Evolutionary conservation across 2,329 filamentous ascomycete species (phyloP).

Genomic region (Phaeosphaeriaceae sp.): DNA sequence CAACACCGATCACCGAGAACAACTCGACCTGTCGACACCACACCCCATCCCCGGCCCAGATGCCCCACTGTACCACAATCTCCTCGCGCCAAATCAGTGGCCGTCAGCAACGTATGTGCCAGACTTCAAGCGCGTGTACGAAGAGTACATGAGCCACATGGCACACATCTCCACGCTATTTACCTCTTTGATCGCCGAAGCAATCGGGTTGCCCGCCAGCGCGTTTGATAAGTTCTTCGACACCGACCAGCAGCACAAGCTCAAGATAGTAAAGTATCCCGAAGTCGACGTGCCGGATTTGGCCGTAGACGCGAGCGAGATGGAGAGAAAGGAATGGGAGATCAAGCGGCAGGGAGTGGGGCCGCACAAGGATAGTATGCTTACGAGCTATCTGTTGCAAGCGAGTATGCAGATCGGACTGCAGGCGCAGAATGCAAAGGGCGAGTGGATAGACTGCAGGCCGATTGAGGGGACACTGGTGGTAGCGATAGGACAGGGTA

Average conservation of each 20-base stretch:
- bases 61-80: constrained; percentile 74
- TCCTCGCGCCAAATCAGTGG: constrained; percentile 82
- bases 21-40: constrained; percentile 84
- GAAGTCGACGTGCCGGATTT: constrained; percentile 57
- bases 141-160: constrained; percentile 80
- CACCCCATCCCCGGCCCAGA: constrained; percentile 68
- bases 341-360: constrained; percentile 68
- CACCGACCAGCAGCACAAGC: constrained; percentile 74
- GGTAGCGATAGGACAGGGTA: constrained; percentile 84
- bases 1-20: constrained; percentile 79
- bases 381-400: constrained; percentile 81
- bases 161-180: constrained; percentile 73
- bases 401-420: constrained; percentile 76
- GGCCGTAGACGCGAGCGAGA: constrained; percentile 31
- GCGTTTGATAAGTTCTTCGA: constrained; percentile 85
- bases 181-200: constrained; percentile 81
- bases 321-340: constrained; percentile 55
- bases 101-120: constrained; percentile 69
- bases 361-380: constrained; percentile 85
- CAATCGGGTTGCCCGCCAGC: constrained; percentile 70
- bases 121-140: constrained; percentile 70
- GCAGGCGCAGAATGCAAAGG: constrained; percentile 80
- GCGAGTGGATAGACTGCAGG: constrained; percentile 82
- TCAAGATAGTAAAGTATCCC: constrained; percentile 89
- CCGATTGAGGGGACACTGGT: constrained; percentile 79